Base-by-base conservation (phyloP, 1,284 basidiomycete genomes). In the Ustanciosporium gigantosporum region DNA sequence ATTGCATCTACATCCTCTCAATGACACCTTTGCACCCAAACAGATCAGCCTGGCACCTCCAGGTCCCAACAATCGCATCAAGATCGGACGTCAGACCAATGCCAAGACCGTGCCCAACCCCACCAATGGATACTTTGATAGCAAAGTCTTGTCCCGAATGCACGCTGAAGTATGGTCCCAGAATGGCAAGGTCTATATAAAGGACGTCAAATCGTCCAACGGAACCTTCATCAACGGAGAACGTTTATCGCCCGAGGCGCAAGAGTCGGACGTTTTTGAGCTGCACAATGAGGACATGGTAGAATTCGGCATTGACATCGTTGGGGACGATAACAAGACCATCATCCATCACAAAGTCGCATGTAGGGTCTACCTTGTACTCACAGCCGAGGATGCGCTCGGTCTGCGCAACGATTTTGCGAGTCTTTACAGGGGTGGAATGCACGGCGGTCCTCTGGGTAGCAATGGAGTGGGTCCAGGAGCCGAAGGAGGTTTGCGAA, bases 111-210 rank as follows among this genome's bases (percentile, higher is more conserved):
- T 90, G 22, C 95, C 95, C 6, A 90, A 88, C 15, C 91, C 95
- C 73, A 83, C 88, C 71, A 98, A 98, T 76, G 94, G 92, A 15
- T 98, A 89, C 81, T 97, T 98, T 77, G 94, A 98, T 81, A 90
- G 88, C 42, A 97, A 99, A 79, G 94, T 97, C 1, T 84, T 99
- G 59, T 91, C 89, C 69, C 82, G 94, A 57, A 90, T 91, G 81
- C 95, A 98, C 78, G 95, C 94, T 19, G 93, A 99, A 81, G 90
- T 99, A 9, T 99, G 94, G 94, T 89, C 90, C 80, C 91, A 95
- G 62, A 83, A 81, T 45, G 85, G 85, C 46, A 70, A 71, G 39
- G 93, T 97, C 78, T 95, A 82, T 82, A 97, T 98, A 83, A 95
- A 91, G 80, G 95, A 98, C 78, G 90, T 97, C 75, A 95, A 95